Conservation (phyloP, 2,329 filamentous ascomycete species). For the Phyllosticta citrichinensis region DNA sequence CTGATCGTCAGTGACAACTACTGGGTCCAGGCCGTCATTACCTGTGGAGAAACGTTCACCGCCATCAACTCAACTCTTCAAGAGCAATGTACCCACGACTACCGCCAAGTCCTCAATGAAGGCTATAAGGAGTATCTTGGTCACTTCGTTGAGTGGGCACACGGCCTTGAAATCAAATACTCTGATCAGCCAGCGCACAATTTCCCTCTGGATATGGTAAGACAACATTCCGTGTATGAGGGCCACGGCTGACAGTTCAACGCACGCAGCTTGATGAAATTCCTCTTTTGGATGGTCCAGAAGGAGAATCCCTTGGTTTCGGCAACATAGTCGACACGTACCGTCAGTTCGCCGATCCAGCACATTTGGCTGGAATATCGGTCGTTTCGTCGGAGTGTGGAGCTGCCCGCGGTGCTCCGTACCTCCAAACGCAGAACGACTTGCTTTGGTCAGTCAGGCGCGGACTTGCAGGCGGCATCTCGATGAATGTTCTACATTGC, state of each 20-base stretch:
- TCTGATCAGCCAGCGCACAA: conserved; percentile 26
- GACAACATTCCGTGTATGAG: background rate
- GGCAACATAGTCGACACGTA: conserved; percentile 22
- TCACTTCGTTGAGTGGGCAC: conserved; percentile 19
- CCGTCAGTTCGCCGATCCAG: conserved; percentile 24
- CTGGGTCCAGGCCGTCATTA: conserved; percentile 8
- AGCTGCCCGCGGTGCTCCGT: conserved; percentile 18
- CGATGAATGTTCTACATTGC: conserved; percentile 37
- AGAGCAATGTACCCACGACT: conserved; percentile 19
- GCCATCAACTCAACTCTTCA: conserved; percentile 10
- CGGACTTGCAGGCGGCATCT: conserved; percentile 33
- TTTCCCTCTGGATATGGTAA: conserved; percentile 24
- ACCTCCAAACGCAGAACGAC: conserved; percentile 21
- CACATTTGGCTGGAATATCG: conserved; percentile 21
- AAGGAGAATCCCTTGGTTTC: conserved; percentile 27
- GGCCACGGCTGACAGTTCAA: background rate
- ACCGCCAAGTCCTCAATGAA: conserved; percentile 20
- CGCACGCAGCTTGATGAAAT: conserved; percentile 15
- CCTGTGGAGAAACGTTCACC: conserved; percentile 11
- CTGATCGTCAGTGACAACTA: conserved; percentile 15
- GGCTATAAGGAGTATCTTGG: conserved; percentile 22
- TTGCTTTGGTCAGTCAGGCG: conserved; percentile 29
- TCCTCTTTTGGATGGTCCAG: conserved; percentile 22
- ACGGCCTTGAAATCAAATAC: conserved; percentile 17
- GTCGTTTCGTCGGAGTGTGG: conserved; percentile 27